phyloP scores from a whole-genome alignment of 441 rosid species.

The Isatis lusitanica region DNA sequence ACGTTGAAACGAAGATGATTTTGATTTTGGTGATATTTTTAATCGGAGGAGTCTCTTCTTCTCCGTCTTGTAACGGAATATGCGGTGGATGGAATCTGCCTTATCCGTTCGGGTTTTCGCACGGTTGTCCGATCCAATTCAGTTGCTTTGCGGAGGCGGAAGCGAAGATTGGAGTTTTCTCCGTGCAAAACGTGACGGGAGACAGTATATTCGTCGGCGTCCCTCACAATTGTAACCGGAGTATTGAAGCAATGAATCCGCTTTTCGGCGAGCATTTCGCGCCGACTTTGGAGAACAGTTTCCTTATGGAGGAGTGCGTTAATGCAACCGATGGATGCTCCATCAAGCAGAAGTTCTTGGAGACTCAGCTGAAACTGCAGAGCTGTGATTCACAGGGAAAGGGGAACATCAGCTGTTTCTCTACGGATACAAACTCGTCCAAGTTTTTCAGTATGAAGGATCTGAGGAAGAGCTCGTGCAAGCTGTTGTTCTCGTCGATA shows the following conservation, averaged over 20 bases:
- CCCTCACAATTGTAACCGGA: slow-evolving; percentile 52
- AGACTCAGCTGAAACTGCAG: slow-evolving; percentile 43
- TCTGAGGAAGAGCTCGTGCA: slow-evolving; percentile 40
- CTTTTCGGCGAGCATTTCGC: slow-evolving; percentile 54
- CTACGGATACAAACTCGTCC: background rate
- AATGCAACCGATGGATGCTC: slow-evolving; percentile 30
- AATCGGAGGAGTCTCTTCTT: slow-evolving; percentile 22
- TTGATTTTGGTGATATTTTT: slow-evolving; percentile 14
- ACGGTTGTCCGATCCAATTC: slow-evolving; percentile 52
- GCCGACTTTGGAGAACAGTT: slow-evolving; percentile 52
- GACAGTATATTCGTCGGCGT: slow-evolving; percentile 39
- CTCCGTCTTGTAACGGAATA: slow-evolving; percentile 35
- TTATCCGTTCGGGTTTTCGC: slow-evolving; percentile 83
- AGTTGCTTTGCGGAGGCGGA: slow-evolving; percentile 40
- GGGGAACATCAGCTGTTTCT: slow-evolving; percentile 51
- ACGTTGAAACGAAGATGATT: too few species aligned
- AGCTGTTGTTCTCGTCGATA: slow-evolving; percentile 56
- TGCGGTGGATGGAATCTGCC: slow-evolving; percentile 42
- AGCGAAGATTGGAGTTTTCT: slow-evolving; percentile 43
- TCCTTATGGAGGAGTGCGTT: slow-evolving; percentile 53
- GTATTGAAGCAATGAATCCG: slow-evolving; percentile 32
- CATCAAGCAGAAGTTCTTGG: slow-evolving; percentile 43
- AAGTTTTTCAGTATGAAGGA: slow-evolving; percentile 33
- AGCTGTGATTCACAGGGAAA: slow-evolving; percentile 31
- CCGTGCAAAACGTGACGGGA: slow-evolving; percentile 26